Evolutionary conservation across 345 rosid genomes (phyloP).

Genomic region (Cardamine occulta): DNA sequence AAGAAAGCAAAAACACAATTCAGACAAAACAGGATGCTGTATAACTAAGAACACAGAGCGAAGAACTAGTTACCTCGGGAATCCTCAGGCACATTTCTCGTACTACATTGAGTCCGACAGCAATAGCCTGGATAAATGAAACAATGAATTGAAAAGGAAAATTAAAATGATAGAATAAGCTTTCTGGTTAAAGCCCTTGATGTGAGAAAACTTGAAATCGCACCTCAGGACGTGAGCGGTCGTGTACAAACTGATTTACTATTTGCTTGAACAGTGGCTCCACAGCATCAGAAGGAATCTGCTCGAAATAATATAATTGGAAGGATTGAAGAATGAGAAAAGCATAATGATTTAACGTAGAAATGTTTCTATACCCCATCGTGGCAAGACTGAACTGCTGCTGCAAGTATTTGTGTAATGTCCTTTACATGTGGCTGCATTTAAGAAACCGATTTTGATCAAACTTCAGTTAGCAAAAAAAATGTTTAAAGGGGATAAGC

Average conservation of each 20-base stretch:
- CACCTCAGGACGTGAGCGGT: slow-evolving; percentile 93
- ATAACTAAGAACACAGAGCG: slow-evolving; percentile 1
- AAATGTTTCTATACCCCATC: slow-evolving; percentile 71
- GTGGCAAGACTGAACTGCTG: slow-evolving; percentile 96
- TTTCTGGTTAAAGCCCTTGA: slow-evolving; percentile 12
- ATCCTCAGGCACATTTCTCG: slow-evolving; percentile 96
- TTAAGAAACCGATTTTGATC: slow-evolving; percentile 15
- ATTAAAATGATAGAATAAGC: not conserved
- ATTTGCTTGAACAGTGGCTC: slow-evolving; percentile 92
- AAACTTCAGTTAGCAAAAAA: slow-evolving; percentile 16
- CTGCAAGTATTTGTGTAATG: slow-evolving; percentile 88
- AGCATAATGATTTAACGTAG: slow-evolving; percentile 1
- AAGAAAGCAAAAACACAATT: slow-evolving; percentile 25
- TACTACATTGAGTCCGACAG: slow-evolving; percentile 85
- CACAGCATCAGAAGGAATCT: slow-evolving; percentile 99
- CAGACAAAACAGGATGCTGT: not conserved
- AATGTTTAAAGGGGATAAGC: not conserved
- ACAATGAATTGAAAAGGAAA: slow-evolving; percentile 1
- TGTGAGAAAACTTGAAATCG: slow-evolving; percentile 22
- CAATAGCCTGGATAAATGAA: slow-evolving; percentile 65
- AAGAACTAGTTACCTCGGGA: slow-evolving; percentile 65
- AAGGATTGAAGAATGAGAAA: slow-evolving; percentile 8
- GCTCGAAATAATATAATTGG: slow-evolving; percentile 23
- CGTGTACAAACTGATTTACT: slow-evolving; percentile 93
- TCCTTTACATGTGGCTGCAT: slow-evolving; percentile 94